These are phyloP conservation scores for Candida silvatica DNA, from an alignment of 805 yeast species.

Conservation along the genomic window DNA sequence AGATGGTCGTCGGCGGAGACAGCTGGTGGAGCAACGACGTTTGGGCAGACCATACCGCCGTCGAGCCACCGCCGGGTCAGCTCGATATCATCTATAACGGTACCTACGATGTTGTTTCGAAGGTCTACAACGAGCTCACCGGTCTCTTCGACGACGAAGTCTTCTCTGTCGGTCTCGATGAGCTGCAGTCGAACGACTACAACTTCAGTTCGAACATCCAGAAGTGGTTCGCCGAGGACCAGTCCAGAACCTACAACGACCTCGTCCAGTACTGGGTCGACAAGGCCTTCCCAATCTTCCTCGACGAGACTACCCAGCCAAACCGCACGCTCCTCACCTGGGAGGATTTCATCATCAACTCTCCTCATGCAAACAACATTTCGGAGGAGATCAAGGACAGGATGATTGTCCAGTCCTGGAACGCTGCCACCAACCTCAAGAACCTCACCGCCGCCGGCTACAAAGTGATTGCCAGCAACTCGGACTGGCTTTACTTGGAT, in stretches of 20 bases:
- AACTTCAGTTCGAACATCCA: background rate
- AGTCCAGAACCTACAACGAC: background rate
- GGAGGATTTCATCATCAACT: background rate
- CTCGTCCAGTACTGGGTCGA: background rate
- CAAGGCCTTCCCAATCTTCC: background rate
- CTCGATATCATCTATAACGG: background rate
- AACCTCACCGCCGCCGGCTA: background rate
- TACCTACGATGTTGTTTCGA: background rate
- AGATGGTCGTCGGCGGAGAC: background rate
- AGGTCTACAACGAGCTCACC: background rate
- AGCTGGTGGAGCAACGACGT: background rate
- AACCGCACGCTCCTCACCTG: background rate
- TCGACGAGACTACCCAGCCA: background rate
- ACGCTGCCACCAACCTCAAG: background rate
- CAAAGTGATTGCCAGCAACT: background rate
- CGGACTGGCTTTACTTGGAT: background rate
- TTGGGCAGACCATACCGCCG: background rate
- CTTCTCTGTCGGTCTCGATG: background rate
- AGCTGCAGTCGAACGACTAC: background rate
- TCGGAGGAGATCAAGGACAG: background rate
- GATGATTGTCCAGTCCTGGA: background rate
- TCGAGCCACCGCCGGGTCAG: background rate
- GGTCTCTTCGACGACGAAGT: background rate
- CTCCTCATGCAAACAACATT: background rate
- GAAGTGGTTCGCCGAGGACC: background rate